Percentiles rank a stretch among this genome's conserved stretches.
Evolutionary conservation across 768 basidiomycete species (phyloP).

Genomic region (Boletus fagicola): DNA sequence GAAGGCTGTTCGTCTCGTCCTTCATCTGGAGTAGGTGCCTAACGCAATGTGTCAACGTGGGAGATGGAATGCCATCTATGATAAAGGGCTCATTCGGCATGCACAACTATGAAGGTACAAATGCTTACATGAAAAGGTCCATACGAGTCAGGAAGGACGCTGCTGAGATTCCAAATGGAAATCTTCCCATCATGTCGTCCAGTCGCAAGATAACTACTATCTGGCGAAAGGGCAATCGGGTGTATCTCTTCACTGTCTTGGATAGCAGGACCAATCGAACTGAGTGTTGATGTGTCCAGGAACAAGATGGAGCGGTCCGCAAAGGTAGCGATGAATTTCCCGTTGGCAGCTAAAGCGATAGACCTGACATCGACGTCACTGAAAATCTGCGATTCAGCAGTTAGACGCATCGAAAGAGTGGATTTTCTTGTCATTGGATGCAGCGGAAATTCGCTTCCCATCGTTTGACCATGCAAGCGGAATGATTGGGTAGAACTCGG

Average conservation of each 20-base stretch:
- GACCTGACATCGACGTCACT: background rate
- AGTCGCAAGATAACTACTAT: no score
- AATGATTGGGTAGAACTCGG: background rate
- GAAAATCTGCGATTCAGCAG: background rate
- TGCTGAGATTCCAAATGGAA: background rate
- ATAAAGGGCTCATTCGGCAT: no score
- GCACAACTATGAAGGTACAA: background rate
- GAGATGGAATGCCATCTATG: no score
- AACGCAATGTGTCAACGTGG: background rate
- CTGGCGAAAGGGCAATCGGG: background rate
- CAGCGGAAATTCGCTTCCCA: background rate
- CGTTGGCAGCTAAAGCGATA: background rate
- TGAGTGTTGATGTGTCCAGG: background rate
- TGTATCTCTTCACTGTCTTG: background rate
- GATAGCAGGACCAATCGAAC: background rate
- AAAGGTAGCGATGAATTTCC: background rate
- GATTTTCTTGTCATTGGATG: background rate
- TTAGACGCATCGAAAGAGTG: background rate
- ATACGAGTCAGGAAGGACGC: constrained; percentile 1
- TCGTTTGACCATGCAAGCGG: constrained; percentile 3
- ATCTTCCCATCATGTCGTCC: background rate
- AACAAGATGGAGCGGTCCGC: background rate
- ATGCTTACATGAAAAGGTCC: background rate
- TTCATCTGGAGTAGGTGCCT: background rate
- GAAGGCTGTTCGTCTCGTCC: no score